Evolutionary conservation across 495 filamentous ascomycete genomes (phyloP).

Genomic region (Aspergillus homomorphus): DNA sequence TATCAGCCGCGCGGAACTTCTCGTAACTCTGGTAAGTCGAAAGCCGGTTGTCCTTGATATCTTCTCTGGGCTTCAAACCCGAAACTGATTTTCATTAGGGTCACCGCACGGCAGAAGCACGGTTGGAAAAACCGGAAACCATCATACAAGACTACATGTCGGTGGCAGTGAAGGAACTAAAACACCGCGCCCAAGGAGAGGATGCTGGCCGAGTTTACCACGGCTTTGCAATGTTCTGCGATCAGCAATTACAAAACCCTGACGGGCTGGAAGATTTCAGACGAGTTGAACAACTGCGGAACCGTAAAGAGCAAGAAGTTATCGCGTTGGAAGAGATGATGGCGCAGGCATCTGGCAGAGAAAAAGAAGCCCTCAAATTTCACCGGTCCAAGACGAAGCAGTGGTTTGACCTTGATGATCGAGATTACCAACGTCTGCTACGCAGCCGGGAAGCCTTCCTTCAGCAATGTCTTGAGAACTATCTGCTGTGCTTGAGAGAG

Average conservation of each 20-base stretch:
- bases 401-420: slow-evolving; percentile 86
- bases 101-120: slow-evolving; percentile 83
- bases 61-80: neutral
- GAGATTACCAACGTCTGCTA: slow-evolving; percentile 75
- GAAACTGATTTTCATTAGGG: slow-evolving; percentile 46
- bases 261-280: slow-evolving; percentile 81
- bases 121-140: slow-evolving; percentile 86
- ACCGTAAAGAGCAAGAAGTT: slow-evolving; percentile 78
- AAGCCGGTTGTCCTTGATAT: neutral
- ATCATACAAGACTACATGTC: slow-evolving; percentile 83
- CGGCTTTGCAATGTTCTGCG: slow-evolving; percentile 92
- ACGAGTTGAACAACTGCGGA: slow-evolving; percentile 72
- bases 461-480: slow-evolving; percentile 87
- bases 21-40: slow-evolving; percentile 73
- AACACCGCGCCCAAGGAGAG: slow-evolving; percentile 61
- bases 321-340: slow-evolving; percentile 60
- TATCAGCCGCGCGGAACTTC: slow-evolving; percentile 72
- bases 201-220: slow-evolving; percentile 88
- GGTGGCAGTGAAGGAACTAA: slow-evolving; percentile 77
- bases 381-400: slow-evolving; percentile 64
- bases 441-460: slow-evolving; percentile 76
- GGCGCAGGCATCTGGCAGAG: slow-evolving; percentile 46
- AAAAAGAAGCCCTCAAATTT: slow-evolving; percentile 44
- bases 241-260: slow-evolving; percentile 82
- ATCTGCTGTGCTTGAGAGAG: slow-evolving; percentile 77